Evolutionary conservation across 1,284 basidiomycete species (phyloP), one percentile per base, ranked within the genome.

Genomic region (Irpex lacteus): DNA sequence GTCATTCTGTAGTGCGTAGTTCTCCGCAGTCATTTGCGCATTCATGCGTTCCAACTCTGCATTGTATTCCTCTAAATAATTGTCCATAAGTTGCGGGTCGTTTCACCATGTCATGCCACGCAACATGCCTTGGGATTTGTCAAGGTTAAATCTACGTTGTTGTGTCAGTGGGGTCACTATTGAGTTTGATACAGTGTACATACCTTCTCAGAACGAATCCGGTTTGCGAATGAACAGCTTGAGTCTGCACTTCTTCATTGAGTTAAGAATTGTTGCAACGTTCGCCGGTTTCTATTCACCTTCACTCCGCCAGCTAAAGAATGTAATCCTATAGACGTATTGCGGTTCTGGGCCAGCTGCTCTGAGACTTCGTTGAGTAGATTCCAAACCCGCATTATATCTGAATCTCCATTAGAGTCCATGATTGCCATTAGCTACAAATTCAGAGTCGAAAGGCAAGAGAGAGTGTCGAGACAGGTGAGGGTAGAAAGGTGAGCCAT

Each of bases 31-130:
- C 69, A 99, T 90, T 57, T 89, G 83, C 0, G 84, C 81, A 69
- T 96, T 97, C 86, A 98, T 94, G 38, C 88, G 86, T 73, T 98
- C 96, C 15, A 99, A 81, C 74, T 98, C 95, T n/a, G 88, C 85
- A 66, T 96, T 90, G 72, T 98, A 99, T 69, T 89, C 89, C 79
- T 99, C 98, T 92, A 70, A 13, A 37, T 11, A 32, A 19, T 5
- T 47, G 40, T 15, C 13, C 2, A 2, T 47, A 56, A 56, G 34
- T 11, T 34, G 26, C 2, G 8, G 21, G 13, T 15, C 40, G 58
- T 47, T 19, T 21, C 34, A 21, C n/a, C 36, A 52, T 38, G 11
- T 15, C 3, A 37, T 49, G 34, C 52, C 32, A 36, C 37, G 13
- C 34, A 15, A 40, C 69, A 36, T 21, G 95, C 95, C 94, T 87